phyloP scores from a whole-genome alignment of 768 basidiomycete genomes.

The Mycena vitilis region DNA sequence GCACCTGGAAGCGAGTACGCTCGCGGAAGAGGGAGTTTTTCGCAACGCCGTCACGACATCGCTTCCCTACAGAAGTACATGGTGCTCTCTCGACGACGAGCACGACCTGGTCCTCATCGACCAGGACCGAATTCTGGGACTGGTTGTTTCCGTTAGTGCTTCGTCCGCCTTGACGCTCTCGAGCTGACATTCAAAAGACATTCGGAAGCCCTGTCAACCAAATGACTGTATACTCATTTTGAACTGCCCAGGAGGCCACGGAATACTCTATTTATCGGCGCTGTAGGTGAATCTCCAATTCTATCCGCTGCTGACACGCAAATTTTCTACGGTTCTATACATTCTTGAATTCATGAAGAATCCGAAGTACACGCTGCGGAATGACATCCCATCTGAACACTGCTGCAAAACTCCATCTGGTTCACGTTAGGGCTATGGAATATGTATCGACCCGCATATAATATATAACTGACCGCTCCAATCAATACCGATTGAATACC shows the following conservation, averaged over 20 bases:
- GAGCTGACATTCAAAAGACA: not conserved
- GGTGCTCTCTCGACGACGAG: not conserved
- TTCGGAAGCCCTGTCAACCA: not conserved
- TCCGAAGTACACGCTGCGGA: too few species aligned
- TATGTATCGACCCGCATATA: too few species aligned
- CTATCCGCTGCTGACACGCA: too few species aligned
- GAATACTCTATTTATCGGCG: too few species aligned
- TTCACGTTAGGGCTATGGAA: too few species aligned
- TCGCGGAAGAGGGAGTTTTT: not conserved
- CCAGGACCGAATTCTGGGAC: conserved; percentile 20
- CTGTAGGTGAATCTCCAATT: too few species aligned
- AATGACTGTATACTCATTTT: conserved; percentile 12
- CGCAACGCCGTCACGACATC: conserved; percentile 12
- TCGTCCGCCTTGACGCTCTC: not conserved
- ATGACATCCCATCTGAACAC: too few species aligned
- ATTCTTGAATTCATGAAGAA: too few species aligned
- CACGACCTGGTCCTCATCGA: conserved; percentile 21
- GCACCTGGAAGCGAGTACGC: not conserved
- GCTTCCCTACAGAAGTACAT: conserved; percentile 18
- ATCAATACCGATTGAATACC: too few species aligned
- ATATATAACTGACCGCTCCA: too few species aligned
- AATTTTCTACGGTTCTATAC: too few species aligned
- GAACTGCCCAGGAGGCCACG: not conserved
- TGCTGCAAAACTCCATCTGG: too few species aligned
- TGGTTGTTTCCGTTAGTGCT: conserved; percentile 8